phyloP scores from a whole-genome alignment of 306 rosid genomes.

The Bauhinia variegata region DNA sequence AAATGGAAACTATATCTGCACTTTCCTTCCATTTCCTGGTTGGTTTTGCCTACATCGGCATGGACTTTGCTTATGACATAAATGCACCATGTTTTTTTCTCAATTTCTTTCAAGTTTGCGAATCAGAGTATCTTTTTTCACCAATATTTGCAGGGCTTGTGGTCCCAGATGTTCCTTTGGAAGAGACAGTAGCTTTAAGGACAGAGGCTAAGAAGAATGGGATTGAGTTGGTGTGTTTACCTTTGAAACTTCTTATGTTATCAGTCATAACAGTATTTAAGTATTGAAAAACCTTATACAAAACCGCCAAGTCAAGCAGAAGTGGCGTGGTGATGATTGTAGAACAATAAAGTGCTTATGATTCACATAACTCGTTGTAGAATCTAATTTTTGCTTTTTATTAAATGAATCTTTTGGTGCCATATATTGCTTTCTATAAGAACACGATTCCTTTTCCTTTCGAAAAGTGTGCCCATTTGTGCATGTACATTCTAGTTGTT shows the following conservation, averaged over 20 bases:
- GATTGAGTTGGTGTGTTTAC: constrained; percentile 75
- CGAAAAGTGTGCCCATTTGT: not conserved
- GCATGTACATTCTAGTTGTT: constrained; percentile 4
- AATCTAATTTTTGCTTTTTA: not conserved
- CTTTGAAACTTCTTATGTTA: constrained; percentile 13
- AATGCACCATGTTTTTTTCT: not conserved
- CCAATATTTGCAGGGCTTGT: constrained; percentile 69
- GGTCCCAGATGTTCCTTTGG: constrained; percentile 95
- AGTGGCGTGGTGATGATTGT: constrained; percentile 5
- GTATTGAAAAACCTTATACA: not conserved
- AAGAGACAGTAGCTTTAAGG: constrained; percentile 73
- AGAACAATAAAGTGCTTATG: constrained; percentile 30
- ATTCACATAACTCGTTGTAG: constrained; percentile 4
- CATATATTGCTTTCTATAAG: not conserved
- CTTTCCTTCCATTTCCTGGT: constrained; percentile 27
- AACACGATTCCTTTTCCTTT: no score
- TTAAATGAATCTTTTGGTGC: not conserved
- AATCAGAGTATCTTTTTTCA: constrained; percentile 7
- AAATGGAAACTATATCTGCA: constrained; percentile 14
- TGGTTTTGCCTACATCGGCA: no score
- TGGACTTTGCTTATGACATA: constrained; percentile 7
- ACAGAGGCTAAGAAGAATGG: constrained; percentile 71
- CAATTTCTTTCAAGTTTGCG: constrained; percentile 8
- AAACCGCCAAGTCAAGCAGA: constrained; percentile 20
- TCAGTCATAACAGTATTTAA: constrained; percentile 17